These are phyloP conservation scores for Ophiostoma pallidulum DNA, from an alignment of 2,329 filamentous ascomycete species.

Conservation along the genomic window DNA sequence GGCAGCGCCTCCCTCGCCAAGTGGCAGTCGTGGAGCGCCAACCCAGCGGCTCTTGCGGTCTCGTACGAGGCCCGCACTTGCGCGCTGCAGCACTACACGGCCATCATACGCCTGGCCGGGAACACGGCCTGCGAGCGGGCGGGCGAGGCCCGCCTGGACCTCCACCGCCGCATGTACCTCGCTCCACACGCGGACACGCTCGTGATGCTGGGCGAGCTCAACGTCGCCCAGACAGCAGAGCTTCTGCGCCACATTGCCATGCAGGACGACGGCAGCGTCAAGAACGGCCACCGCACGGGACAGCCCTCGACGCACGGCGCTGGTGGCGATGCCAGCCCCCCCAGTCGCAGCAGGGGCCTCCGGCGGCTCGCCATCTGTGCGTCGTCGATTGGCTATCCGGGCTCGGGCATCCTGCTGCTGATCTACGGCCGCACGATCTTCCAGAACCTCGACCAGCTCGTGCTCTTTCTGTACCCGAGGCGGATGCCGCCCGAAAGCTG, in stretches of 20 bases:
- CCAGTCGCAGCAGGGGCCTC: background rate
- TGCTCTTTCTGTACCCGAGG: slow-evolving; percentile 10
- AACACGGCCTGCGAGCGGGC: slow-evolving; percentile 14
- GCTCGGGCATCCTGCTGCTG: slow-evolving; percentile 1
- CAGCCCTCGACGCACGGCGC: background rate
- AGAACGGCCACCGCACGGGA: background rate
- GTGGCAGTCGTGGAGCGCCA: slow-evolving; percentile 26
- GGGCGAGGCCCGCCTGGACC: slow-evolving; percentile 14
- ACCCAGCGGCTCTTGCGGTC: slow-evolving; percentile 26
- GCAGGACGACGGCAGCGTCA: background rate
- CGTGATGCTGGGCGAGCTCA: slow-evolving; percentile 24
- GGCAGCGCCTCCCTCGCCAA: slow-evolving; percentile 7
- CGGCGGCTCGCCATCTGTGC: slow-evolving; percentile 4
- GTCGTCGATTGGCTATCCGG: slow-evolving; percentile 6
- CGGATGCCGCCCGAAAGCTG: slow-evolving; percentile 5
- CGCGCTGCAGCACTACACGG: slow-evolving; percentile 24
- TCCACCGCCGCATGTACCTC: slow-evolving; percentile 22
- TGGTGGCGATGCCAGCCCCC: background rate
- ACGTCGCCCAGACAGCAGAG: slow-evolving; percentile 14
- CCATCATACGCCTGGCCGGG: slow-evolving; percentile 21
- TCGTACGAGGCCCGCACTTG: slow-evolving; percentile 24
- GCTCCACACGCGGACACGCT: slow-evolving; percentile 25
- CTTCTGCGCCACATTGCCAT: background rate
- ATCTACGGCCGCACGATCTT: slow-evolving; percentile 13
- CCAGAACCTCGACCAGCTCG: slow-evolving; percentile 12